Evolutionary conservation across 768 basidiomycete genomes (phyloP), one percentile per base, ranked within the genome.

Genomic region (Cyclocybe cylindracea): DNA sequence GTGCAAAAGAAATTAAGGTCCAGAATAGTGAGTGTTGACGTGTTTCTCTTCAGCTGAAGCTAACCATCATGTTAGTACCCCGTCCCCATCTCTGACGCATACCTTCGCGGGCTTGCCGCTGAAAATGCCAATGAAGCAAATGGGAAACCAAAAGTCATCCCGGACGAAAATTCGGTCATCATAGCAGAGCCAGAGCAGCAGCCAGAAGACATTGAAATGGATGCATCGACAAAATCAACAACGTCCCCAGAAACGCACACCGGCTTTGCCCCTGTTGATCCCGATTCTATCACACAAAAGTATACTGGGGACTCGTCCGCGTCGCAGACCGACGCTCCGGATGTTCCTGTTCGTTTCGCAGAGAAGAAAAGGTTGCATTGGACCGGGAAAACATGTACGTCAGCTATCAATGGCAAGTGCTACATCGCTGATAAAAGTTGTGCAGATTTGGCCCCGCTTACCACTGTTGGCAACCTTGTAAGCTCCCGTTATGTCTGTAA

Each of bases 401-500:
- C 14, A 37, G 24, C 11, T 34, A 18, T 16, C 10, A 36, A 40
- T 7, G 19, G 39, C 39, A 14, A 24, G 47, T 14, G 10, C 19
- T 36, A 13, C 35, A 47, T 29, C 32, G 4, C 24, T 48, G 40
- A 44, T 37, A 16, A 13, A 41, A 31, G 31, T 34, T 55, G 29
- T 33, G 13, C 37, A 74, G 70, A 74, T 55, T 66, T 78, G 39
- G 73, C 76, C 19, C 96, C 96, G 2, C 70, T 98, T 14, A 98
- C 96, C 1, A 98, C 96, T 0, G 94, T 95, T 36, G 96, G 96
- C 10, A 98, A 99, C 63, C 69, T 98, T 66, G 94, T 93, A 64
- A 41, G 82, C 70, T 36, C 39, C 29, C 46, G 10, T 29, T 19
- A 14, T 34, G 10, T 4, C 5, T 45, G 32, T 7, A 8, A 29